phyloP scores from a whole-genome alignment of 192 early-diverging fungal species.

The Mortierella hygrophila region DNA sequence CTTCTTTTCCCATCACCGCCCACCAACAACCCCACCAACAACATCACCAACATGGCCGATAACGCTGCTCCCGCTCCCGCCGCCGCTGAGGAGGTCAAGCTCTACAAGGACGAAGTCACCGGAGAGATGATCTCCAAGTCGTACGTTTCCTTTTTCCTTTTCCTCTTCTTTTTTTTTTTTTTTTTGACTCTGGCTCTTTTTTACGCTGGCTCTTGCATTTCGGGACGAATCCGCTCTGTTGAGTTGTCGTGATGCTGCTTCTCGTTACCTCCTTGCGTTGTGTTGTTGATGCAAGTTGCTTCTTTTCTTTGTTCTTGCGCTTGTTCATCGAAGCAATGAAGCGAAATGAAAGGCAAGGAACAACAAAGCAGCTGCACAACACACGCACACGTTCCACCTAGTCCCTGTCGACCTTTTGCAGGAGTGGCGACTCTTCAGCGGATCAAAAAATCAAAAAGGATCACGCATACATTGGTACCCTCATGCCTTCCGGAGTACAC shows the following conservation, averaged over 20 bases:
- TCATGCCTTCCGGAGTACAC: background rate
- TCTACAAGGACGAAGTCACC: conserved; percentile 84
- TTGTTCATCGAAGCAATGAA: background rate
- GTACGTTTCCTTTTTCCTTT: conserved; percentile 61
- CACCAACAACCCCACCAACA: background rate
- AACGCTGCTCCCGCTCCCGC: conserved; percentile 17
- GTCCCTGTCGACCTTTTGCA: too few relatives aligned
- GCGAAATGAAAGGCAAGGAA: too few relatives aligned
- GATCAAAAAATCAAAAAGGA: too few relatives aligned
- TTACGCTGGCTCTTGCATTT: background rate
- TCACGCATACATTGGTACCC: too few relatives aligned
- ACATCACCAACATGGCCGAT: conserved; percentile 24
- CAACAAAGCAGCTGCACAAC: too few relatives aligned
- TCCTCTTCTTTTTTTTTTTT: background rate
- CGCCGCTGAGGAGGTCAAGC: conserved; percentile 58
- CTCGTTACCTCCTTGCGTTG: too few relatives aligned
- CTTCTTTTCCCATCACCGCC: background rate
- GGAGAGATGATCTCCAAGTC: conserved; percentile 96
- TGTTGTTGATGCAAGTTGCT: too few relatives aligned
- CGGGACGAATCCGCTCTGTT: too few relatives aligned
- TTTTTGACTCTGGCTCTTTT: background rate
- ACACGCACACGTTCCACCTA: too few relatives aligned
- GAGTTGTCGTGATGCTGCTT: too few relatives aligned
- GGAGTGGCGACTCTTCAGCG: too few relatives aligned
- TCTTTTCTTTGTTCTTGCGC: background rate